Base-by-base conservation (phyloP, 495 filamentous ascomycete genomes). In the Hamigera avellanea region DNA sequence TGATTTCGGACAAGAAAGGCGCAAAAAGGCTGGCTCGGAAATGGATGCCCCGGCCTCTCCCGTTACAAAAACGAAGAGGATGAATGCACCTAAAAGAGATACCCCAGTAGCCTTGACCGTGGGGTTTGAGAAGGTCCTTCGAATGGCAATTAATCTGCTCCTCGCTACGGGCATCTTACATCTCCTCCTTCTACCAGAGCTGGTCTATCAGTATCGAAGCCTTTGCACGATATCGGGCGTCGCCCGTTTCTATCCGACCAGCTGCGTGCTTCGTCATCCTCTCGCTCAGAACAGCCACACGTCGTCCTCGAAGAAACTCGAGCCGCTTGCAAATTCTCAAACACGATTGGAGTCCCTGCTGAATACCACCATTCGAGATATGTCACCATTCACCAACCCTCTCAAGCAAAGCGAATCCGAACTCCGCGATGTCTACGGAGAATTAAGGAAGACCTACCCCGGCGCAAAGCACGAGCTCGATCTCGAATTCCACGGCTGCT, bases 401-500 rank as follows among this genome's bases (percentile, higher is more conserved):
- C 45, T 68, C 18, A 60, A 62, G 49, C 53, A 59, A 26, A 61
- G 49, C 37, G 61, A 66, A 27, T 45, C 41, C 33, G 52, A 47
- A 27, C 50, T 66, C 10, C 41, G 43, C 26, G 49, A 48, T 14
- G 41, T 65, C 6, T 52, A 64, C 33, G 26, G 37, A 0, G 50
- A 53, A 12, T 37, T 68, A 4, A 56, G 54, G 26, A 32, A 38
- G n/a, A 40, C 39, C 18, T 57, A 62, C 37, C 53, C 59, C 14
- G 51, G 52, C 19, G 54, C 42, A 1, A 54, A 52, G 17, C 45
- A 65, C 27, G 61, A 60, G 13, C 55, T 66, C 1, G 53, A 59
- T 12, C 61, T 66, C 9, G 64, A 68, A 36, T 66, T 68, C 40
- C 45, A 53, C 31, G 58, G 62, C 35, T 57, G 56, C 43, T 49